A percentile compares a stretch with the other conserved stretches of the same genome.
These are phyloP conservation scores for Cercospora zeae-maydis DNA, from an alignment of 2,329 filamentous ascomycete species.

Conservation along the genomic window DNA sequence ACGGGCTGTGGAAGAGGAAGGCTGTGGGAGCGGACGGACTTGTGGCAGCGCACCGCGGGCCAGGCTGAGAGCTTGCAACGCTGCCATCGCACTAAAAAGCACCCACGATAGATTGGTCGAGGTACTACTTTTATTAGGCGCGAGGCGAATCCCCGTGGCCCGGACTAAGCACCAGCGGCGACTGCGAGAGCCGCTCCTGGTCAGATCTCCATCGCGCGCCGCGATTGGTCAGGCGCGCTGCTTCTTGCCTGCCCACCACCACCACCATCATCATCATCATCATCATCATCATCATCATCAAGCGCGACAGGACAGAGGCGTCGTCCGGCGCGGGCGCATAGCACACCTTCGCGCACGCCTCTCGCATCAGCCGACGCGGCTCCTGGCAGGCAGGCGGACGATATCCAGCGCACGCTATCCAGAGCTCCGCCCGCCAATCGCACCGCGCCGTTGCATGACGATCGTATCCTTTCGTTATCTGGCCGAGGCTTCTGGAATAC, in stretches of 20 bases:
- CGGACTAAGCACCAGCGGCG: neutral
- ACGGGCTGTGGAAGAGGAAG: neutral
- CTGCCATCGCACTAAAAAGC: slow-evolving; percentile 10
- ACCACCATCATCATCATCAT: too few relatives aligned
- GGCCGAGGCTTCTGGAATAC: neutral
- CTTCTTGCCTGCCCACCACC: neutral
- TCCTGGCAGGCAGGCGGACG: neutral
- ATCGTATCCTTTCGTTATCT: neutral
- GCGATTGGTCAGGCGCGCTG: neutral
- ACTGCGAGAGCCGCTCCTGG: neutral
- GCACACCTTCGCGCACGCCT: neutral
- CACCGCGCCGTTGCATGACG: neutral
- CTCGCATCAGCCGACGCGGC: neutral
- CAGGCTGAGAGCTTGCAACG: neutral
- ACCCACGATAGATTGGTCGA: slow-evolving; percentile 8
- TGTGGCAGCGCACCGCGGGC: neutral
- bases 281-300: too few relatives aligned
- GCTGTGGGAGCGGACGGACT: neutral
- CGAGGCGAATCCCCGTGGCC: slow-evolving; percentile 7
- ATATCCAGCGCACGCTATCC: neutral
- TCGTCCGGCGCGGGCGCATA: neutral
- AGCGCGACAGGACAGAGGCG: neutral
- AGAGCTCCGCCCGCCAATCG: neutral
- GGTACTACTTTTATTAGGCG: neutral
- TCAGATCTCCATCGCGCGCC: neutral